phyloP scores from a whole-genome alignment of 163 green algal species.

The Volvox carteri region DNA sequence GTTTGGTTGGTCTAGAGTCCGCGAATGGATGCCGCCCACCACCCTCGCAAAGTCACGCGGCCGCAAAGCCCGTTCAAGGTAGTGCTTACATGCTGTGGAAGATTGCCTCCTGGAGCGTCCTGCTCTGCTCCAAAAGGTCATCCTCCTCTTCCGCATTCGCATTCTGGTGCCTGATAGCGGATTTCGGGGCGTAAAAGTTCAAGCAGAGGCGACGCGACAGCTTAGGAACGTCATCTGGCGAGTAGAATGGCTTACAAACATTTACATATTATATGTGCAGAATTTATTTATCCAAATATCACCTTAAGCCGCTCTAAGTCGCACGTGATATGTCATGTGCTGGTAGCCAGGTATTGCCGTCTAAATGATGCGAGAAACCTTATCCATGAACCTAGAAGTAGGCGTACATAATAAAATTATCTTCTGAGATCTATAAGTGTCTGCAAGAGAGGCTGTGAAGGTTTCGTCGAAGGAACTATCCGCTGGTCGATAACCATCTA shows the following conservation, averaged over 20 bases:
- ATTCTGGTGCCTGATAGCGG: background rate
- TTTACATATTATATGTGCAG: no score
- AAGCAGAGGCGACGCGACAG: no score
- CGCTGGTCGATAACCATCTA: background rate
- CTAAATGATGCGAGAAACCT: no score
- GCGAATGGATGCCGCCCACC: background rate
- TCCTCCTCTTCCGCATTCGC: slow-evolving; percentile 3
- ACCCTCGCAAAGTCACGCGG: no score
- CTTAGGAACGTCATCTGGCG: no score
- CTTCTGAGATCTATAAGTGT: background rate
- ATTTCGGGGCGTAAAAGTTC: background rate
- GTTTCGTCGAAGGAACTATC: background rate
- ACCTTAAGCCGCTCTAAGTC: no score
- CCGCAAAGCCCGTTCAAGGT: no score
- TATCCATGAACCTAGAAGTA: no score
- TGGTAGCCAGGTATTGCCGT: no score
- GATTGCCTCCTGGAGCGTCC: slow-evolving; percentile 4
- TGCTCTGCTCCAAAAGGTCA: slow-evolving; percentile 14
- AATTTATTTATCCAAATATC: no score
- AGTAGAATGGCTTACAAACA: no score
- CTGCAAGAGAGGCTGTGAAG: background rate
- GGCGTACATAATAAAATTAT: background rate
- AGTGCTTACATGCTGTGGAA: slow-evolving; percentile 37
- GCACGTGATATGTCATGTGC: no score
- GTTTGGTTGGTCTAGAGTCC: background rate